phyloP scores from a whole-genome alignment of 2,329 filamentous ascomycete species.

The Bipolaris victoriae region DNA sequence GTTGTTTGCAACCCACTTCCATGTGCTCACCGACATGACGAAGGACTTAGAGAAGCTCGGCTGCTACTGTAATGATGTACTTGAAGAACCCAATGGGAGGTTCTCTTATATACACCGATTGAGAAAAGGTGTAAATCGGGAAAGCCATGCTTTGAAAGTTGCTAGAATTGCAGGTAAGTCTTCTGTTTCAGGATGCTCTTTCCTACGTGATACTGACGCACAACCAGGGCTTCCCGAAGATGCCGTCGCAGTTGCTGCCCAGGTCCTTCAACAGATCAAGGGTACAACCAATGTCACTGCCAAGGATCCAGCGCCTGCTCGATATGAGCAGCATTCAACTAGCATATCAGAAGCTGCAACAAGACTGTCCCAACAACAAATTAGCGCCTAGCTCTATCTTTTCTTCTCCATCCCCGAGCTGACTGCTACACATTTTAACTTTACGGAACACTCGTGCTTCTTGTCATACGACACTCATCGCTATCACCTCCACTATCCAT shows the following conservation, averaged over 20 bases:
- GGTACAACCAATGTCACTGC: neutral
- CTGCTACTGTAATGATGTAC: conserved; percentile 87
- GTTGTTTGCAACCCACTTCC: conserved; percentile 96
- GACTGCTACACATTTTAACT: neutral
- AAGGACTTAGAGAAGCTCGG: conserved; percentile 64
- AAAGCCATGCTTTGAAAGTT: conserved; percentile 95
- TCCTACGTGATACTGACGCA: conserved; percentile 10
- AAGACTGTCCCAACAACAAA: neutral
- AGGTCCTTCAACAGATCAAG: conserved; percentile 57
- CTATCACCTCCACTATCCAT: neutral
- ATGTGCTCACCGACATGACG: conserved; percentile 80
- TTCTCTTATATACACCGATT: conserved; percentile 90
- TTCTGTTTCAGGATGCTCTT: neutral
- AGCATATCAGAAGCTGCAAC: neutral
- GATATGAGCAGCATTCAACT: neutral
- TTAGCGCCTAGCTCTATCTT: neutral
- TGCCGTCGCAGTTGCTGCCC: conserved; percentile 71
- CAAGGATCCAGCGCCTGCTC: neutral
- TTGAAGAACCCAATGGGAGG: conserved; percentile 66
- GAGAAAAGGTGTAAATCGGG: conserved; percentile 78
- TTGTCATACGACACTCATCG: neutral
- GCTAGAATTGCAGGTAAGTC: conserved; percentile 73
- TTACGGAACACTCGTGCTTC: neutral
- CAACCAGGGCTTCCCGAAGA: conserved; percentile 67
- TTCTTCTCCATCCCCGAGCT: neutral